Evolutionary conservation across 345 rosid genomes (phyloP).

Genomic region (Microcos paniculata): DNA sequence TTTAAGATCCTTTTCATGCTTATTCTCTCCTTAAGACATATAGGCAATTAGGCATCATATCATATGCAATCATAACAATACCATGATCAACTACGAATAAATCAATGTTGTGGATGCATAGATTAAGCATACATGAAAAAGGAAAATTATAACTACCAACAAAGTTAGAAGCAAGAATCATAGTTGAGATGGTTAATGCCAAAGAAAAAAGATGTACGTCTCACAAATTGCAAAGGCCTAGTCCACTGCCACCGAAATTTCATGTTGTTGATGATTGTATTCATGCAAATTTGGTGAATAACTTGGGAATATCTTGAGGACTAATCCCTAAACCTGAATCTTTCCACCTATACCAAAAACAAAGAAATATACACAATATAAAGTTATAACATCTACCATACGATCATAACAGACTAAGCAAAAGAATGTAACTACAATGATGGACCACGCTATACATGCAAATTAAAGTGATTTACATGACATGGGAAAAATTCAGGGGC

Average conservation of each 20-base stretch:
- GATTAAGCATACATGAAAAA: too few species aligned
- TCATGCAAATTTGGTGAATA: conserved; percentile 90
- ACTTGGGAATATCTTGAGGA: conserved; percentile 83
- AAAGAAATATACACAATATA: conserved; percentile 7
- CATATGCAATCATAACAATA: background rate
- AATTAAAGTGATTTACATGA: conserved; percentile 66
- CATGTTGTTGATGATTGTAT: conserved; percentile 63
- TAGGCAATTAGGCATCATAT: too few species aligned
- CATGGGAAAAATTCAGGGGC: conserved; percentile 65
- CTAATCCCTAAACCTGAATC: conserved; percentile 85
- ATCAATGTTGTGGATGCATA: background rate
- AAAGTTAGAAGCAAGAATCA: background rate
- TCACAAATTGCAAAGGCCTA: conserved; percentile 98
- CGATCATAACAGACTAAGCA: background rate
- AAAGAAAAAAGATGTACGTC: conserved; percentile 67
- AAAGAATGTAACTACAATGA: conserved; percentile 1
- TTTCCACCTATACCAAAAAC: conserved; percentile 62
- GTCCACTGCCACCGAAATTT: conserved; percentile 87
- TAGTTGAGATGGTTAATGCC: background rate
- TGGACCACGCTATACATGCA: conserved; percentile 80
- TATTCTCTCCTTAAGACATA: background rate
- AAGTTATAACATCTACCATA: conserved; percentile 3
- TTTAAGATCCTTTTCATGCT: background rate
- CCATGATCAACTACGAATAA: background rate
- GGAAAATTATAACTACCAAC: background rate